Evolutionary conservation across 768 basidiomycete species (phyloP), one percentile per base, ranked within the genome.

Genomic region (Suillus luteus): DNA sequence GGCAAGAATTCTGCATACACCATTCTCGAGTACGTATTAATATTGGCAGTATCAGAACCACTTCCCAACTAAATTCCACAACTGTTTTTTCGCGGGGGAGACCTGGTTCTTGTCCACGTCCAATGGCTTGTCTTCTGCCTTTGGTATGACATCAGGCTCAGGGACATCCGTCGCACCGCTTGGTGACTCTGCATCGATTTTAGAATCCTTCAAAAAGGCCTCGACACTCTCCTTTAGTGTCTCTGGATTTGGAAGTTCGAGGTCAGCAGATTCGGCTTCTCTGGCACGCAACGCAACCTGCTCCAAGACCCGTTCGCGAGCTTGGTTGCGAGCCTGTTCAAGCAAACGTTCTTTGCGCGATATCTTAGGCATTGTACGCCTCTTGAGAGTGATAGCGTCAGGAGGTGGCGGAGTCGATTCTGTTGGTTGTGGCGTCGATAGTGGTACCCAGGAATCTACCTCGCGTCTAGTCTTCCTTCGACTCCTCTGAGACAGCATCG

Each of bases 191-290:
- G 19, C 37, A 52, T 40, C 38, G 15, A n/a, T 44, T 38, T 40
- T 24, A 10, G 43, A 33, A 49, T 58, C 33, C 37, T 24, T 54
- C 52, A 70, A 38, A 9, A 67, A 51, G 44, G 64, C 60, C 44
- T 71, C 71, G 2, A 76, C 66, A 62, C 65, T 72, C 33, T 71
- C 68, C 40, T 55, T 72, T 57, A 77, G 33, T 37, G 65, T 74
- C 63, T 65, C 65, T 40, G 57, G 48, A n/a, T 10, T 38, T 33
- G 10, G 66, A 19, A 59, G 63, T 14, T 62, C 59, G 8, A 49
- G 46, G 22, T 38, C 59, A 27, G 14, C 5, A 31, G 24, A 41
- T 35, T 41, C 5, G 10, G 57, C 15, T 24, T 60, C 43, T 17
- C 40, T 58, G 22, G 60, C 24, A 61, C 41, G 52, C 24, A 58